Percentiles rank a stretch among this genome's conserved stretches.
These are phyloP conservation scores for Rhizopogon vinicolor DNA, from an alignment of 768 basidiomycete species.

Conservation along the genomic window DNA sequence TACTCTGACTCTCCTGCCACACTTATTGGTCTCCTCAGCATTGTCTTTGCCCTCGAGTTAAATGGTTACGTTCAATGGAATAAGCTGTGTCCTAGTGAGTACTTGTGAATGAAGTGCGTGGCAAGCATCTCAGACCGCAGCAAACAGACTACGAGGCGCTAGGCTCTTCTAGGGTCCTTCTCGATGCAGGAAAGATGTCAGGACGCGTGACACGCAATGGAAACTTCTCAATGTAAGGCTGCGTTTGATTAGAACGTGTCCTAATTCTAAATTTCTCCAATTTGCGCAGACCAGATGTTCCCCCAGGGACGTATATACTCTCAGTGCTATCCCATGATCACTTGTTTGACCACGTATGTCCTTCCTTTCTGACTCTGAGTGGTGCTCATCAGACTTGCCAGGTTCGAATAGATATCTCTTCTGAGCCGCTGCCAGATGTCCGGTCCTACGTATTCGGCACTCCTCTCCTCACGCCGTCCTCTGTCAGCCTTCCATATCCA, in stretches of 20 bases:
- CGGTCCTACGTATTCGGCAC: conserved; percentile 66
- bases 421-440: conserved; percentile 44
- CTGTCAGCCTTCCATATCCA: conserved; percentile 56
- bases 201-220: conserved; percentile 56
- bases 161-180: conserved; percentile 51
- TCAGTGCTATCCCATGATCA: conserved; percentile 65
- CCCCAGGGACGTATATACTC: conserved; percentile 64
- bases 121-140: conserved; percentile 6
- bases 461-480: conserved; percentile 54
- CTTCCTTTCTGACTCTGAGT: not conserved
- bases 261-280: conserved; percentile 6
- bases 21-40: conserved; percentile 8
- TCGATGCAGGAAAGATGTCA: conserved; percentile 54
- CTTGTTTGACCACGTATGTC: conserved; percentile 62
- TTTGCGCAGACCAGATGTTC: conserved; percentile 54
- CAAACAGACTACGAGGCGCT: conserved; percentile 34
- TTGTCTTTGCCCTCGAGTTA: conserved; percentile 47
- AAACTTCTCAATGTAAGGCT: conserved; percentile 60
- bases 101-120: not conserved
- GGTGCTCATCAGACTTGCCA: conserved; percentile 22
- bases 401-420: conserved; percentile 65
- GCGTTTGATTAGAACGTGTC: not conserved
- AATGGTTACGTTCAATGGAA: conserved; percentile 67
- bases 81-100: conserved; percentile 36
- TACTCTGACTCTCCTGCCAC: not conserved